These are phyloP conservation scores for Citrus medica DNA, from an alignment of 345 rosid genomes.

Conservation along the genomic window DNA sequence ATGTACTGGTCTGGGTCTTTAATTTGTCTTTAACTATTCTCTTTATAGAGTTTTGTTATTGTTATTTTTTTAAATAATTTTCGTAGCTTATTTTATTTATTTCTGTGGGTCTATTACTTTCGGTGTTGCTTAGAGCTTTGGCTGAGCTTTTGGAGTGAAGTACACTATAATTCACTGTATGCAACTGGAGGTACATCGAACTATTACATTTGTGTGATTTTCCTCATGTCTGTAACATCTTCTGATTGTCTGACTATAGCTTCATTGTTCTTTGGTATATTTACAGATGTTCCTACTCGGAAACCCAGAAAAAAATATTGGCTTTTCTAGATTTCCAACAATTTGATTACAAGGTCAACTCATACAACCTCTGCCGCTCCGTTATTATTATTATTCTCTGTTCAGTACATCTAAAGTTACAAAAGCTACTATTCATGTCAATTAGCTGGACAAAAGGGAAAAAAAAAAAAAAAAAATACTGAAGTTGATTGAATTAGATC, in stretches of 20 bases:
- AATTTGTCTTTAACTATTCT: neutral
- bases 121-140: conserved; percentile 53
- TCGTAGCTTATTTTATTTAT: neutral
- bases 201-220: neutral
- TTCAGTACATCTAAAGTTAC: neutral
- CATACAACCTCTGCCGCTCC: neutral
- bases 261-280: neutral
- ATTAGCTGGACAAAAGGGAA: neutral
- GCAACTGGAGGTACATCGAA: conserved; percentile 64
- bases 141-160: conserved; percentile 99
- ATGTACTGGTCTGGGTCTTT: neutral
- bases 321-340: conserved; percentile 50
- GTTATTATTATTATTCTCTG: neutral
- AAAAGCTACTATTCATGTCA: neutral
- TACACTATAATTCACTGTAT: conserved; percentile 87
- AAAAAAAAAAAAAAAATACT: too few relatives aligned
- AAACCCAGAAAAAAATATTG: conserved; percentile 63
- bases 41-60: neutral
- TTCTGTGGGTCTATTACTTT: neutral
- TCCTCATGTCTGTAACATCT: neutral
- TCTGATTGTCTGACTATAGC: neutral
- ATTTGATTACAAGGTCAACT: neutral
- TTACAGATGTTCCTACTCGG: conserved; percentile 79
- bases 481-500: neutral
- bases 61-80: too few relatives aligned